A percentile compares a stretch with the other conserved stretches of the same genome.
Conservation (phyloP, 768 basidiomycete species). For the Erythrobasidium yunnanense region DNA sequence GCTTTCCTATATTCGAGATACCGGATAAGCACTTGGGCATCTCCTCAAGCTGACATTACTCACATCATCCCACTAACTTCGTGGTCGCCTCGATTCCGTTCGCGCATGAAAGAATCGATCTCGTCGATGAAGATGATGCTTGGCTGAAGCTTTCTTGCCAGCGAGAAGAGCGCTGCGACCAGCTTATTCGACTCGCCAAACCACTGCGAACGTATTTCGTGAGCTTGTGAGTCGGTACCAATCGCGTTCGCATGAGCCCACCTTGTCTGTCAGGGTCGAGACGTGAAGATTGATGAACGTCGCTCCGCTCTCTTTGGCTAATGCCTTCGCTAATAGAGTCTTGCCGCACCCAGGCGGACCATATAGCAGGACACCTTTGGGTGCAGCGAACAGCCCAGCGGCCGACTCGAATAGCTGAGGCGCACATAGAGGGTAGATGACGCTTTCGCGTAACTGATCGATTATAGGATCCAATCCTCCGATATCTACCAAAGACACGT, state of each 20-base stretch:
- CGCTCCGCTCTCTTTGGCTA: constrained; percentile 92
- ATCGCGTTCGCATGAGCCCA: too few relatives aligned
- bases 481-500: constrained; percentile 51
- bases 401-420: constrained; percentile 72
- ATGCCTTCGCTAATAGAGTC: constrained; percentile 97
- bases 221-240: too few relatives aligned
- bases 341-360: constrained; percentile 98
- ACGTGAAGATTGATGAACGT: constrained; percentile 85
- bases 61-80: constrained; percentile 87
- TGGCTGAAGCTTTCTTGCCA: constrained; percentile 86
- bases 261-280: constrained; percentile 60
- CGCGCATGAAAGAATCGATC: constrained; percentile 87
- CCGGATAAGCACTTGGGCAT: too few relatives aligned
- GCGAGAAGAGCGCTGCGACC: constrained; percentile 82
- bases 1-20: constrained; percentile 29
- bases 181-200: constrained; percentile 89
- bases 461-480: constrained; percentile 89
- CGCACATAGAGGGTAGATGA: constrained; percentile 86
- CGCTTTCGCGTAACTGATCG: constrained; percentile 77
- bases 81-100: constrained; percentile 77
- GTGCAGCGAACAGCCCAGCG: constrained; percentile 72
- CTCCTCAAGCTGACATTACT: too few relatives aligned
- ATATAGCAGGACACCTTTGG: constrained; percentile 89
- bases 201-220: too few relatives aligned
- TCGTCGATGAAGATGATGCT: constrained; percentile 98